phyloP scores from a whole-genome alignment of 2,329 filamentous ascomycete species.

The Lithohypha guttulata region DNA sequence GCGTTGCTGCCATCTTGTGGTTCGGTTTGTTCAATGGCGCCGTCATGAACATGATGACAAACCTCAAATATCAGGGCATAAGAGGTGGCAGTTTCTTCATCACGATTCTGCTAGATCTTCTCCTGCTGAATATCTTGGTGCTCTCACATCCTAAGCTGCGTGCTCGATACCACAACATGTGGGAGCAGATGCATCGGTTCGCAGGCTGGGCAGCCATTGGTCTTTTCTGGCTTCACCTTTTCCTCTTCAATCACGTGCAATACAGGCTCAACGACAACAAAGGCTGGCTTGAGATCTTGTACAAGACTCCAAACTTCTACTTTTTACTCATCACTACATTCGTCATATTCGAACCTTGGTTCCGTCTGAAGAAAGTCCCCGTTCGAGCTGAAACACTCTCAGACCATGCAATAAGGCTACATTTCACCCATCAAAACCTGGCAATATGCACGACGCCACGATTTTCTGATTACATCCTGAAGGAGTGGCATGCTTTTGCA shows the following conservation, averaged over 20 bases:
- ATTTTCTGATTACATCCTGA: conserved; percentile 51
- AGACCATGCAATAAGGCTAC: conserved; percentile 58
- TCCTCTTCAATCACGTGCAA: conserved; percentile 44
- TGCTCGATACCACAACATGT: conserved; percentile 53
- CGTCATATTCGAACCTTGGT: conserved; percentile 62
- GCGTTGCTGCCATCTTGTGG: conserved; percentile 40
- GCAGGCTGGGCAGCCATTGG: conserved; percentile 57
- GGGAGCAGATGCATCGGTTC: conserved; percentile 62
- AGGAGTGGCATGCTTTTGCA: conserved; percentile 68
- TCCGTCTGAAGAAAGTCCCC: conserved; percentile 55
- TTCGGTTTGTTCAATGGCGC: conserved; percentile 30
- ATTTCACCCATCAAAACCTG: conserved; percentile 54
- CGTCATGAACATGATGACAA: conserved; percentile 19
- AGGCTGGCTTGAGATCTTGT: conserved; percentile 32
- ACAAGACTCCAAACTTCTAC: conserved; percentile 52
- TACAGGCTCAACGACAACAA: conserved; percentile 25
- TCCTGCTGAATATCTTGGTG: conserved; percentile 50
- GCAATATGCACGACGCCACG: conserved; percentile 48
- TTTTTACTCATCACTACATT: conserved; percentile 53
- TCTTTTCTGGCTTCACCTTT: conserved; percentile 54
- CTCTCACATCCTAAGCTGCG: conserved; percentile 57
- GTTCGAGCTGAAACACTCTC: conserved; percentile 60
- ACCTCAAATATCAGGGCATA: conserved; percentile 12
- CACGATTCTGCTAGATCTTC: conserved; percentile 46
- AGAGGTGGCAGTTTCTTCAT: conserved; percentile 32